Evolutionary conservation across 2,329 filamentous ascomycete genomes (phyloP).

Genomic region (Penicillium carneum): DNA sequence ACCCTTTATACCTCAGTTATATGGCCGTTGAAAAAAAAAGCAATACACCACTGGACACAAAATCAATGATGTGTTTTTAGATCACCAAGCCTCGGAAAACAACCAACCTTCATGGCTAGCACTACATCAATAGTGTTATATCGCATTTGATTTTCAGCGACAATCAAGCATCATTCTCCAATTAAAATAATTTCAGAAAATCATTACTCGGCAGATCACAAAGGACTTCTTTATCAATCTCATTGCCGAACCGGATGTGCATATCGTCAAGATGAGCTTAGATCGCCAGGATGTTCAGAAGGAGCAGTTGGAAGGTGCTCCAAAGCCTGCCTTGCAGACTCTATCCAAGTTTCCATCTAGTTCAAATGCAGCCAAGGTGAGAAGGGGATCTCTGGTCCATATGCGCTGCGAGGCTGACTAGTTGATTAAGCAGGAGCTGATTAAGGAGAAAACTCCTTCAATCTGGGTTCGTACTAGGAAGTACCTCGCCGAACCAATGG

Average conservation of each 20-base stretch:
- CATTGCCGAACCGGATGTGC: conserved; percentile 14
- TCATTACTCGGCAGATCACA: neutral
- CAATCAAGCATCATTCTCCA: neutral
- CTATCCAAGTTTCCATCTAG: conserved; percentile 34
- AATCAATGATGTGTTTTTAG: conserved; percentile 33
- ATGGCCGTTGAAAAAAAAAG: neutral
- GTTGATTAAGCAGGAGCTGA: conserved; percentile 23
- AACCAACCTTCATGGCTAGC: conserved; percentile 35
- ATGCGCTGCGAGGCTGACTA: conserved; percentile 3
- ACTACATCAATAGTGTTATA: conserved; percentile 12
- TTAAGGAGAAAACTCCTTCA: conserved; percentile 26
- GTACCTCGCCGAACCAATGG: conserved; percentile 78
- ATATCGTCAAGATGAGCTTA: conserved; percentile 44
- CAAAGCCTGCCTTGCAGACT: conserved; percentile 30
- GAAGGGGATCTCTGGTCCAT: neutral
- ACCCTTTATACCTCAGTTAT: neutral
- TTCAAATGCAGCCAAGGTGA: conserved; percentile 10
- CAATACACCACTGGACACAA: conserved; percentile 4
- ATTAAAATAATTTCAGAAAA: conserved; percentile 2
- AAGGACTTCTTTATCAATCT: neutral
- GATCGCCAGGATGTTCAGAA: conserved; percentile 42
- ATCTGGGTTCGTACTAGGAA: conserved; percentile 39
- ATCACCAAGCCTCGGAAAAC: conserved; percentile 15
- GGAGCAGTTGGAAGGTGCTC: conserved; percentile 29
- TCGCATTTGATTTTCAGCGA: conserved; percentile 7